Percentiles rank a stretch among this genome's conserved stretches.
Conservation (phyloP, 2,329 filamentous ascomycete genomes). For the Scedosporium dehoogii region DNA sequence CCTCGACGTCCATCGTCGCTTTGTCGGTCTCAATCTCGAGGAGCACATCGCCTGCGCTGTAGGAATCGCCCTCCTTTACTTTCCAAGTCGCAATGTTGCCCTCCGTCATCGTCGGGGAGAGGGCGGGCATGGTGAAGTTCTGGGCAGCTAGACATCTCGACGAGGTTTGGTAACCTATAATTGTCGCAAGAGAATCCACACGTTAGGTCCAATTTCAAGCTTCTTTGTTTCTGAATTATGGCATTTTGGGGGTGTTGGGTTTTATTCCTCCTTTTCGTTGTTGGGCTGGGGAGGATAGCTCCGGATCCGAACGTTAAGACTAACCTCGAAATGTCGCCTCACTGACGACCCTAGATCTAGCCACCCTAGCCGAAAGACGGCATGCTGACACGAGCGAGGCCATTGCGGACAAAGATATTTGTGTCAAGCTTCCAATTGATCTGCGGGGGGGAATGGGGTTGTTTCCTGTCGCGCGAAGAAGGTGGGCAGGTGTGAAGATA, state of each 20-base stretch:
- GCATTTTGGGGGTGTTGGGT: too few species aligned
- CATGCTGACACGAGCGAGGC: constrained; percentile 56
- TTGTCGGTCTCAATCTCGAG: constrained; percentile 93
- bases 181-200: neutral
- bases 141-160: constrained; percentile 60
- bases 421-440: neutral
- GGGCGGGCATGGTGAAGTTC: constrained; percentile 84
- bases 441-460: neutral
- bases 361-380: constrained; percentile 52
- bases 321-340: constrained; percentile 50
- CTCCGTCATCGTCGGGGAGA: constrained; percentile 91
- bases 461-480: neutral
- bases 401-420: constrained; percentile 31
- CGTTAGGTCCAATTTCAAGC: constrained; percentile 4
- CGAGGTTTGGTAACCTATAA: constrained; percentile 54
- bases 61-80: constrained; percentile 78
- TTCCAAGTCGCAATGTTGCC: constrained; percentile 80
- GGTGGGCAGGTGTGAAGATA: neutral
- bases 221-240: neutral
- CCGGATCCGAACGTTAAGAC: constrained; percentile 14
- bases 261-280: neutral
- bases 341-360: constrained; percentile 40
- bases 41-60: constrained; percentile 73
- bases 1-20: constrained; percentile 90
- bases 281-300: neutral